Base-by-base conservation (phyloP, 75 land plant species). In the Azolla pinnata region DNA sequence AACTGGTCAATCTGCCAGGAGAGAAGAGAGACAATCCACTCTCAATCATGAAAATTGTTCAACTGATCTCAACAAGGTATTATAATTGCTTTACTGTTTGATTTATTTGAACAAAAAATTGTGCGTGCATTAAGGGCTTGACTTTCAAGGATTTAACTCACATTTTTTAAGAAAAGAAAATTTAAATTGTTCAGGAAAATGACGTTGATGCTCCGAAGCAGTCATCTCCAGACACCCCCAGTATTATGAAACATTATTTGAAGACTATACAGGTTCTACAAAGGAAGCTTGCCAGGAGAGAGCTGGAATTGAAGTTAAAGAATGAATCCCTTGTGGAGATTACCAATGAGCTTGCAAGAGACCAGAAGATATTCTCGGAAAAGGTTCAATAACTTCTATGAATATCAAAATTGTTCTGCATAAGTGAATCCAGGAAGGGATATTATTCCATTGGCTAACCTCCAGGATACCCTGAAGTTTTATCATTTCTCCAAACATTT, bases 271-370 rank as follows among this genome's bases (percentile, higher is more conserved):
- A 60, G 29, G 62, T 44, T 1, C 40, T 71, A 8, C 69, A 71
- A 54, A 69, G 59, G 35, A 58, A 57, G 31, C 35, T 71, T 1
- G 57, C 68, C 18, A 42, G 24, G 10, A 71, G 56, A 42, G 74
- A 71, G 18, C 27, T n/a, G 30, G 74, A 71, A 7, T 56, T 65
- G 33, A 63, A 52, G 44, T 46, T 23, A 10, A 71, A 65, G 55
- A 31, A 62, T 30, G 62, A 65, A 54, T 62, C 56, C 10, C 46
- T 71, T 21, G 52, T 32, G 60, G 74, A 71, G 57, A 69, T 69
- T 17, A 57, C 48, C 12, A 57, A 71, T 24, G 74, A 71, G 25
- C 74, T 71, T 58, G 74, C 63, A 30, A 55, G 74, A 19, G 74
- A 71, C 57, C 69, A 71, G 29, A 42, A 60, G 9, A 71, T 71